These are phyloP conservation scores for Stylosanthes scabra DNA, from an alignment of 331 rosid species.

Conservation along the genomic window DNA sequence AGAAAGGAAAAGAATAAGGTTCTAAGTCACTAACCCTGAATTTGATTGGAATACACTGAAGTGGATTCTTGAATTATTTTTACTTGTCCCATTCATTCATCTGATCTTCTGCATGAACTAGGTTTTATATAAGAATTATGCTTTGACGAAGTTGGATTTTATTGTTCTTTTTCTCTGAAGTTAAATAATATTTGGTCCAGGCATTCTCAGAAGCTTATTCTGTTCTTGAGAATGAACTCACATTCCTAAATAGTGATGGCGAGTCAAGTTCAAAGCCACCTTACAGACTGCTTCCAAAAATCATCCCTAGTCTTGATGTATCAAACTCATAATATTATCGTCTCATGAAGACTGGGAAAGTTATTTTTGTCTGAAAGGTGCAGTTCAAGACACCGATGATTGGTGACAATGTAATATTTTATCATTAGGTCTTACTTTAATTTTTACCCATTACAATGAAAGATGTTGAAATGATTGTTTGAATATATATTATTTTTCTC, in stretches of 20 bases:
- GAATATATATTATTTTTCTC: conserved; percentile 2
- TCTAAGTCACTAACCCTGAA: no score
- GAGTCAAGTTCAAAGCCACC: conserved; percentile 58
- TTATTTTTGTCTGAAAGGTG: conserved; percentile 57
- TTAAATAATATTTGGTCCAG: conserved; percentile 53
- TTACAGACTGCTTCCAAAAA: conserved; percentile 71
- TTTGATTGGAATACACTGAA: background rate
- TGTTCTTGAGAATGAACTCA: conserved; percentile 75
- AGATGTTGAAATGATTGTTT: background rate
- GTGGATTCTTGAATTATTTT: conserved; percentile 24
- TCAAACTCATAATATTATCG: conserved; percentile 44
- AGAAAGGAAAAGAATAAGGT: no score
- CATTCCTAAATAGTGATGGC: conserved; percentile 55
- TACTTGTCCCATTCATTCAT: conserved; percentile 22
- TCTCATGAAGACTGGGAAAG: conserved; percentile 35
- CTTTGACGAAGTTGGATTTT: conserved; percentile 31
- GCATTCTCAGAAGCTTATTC: conserved; percentile 95
- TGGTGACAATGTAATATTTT: conserved; percentile 22
- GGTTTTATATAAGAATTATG: background rate
- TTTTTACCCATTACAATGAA: conserved; percentile 6
- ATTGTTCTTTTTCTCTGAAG: conserved; percentile 25
- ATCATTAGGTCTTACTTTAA: background rate
- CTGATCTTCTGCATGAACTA: background rate
- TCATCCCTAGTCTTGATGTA: conserved; percentile 78
- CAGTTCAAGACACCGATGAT: conserved; percentile 32